phyloP scores from a whole-genome alignment of 169 alveolate species.

The Cryptosporidium sp. region DNA sequence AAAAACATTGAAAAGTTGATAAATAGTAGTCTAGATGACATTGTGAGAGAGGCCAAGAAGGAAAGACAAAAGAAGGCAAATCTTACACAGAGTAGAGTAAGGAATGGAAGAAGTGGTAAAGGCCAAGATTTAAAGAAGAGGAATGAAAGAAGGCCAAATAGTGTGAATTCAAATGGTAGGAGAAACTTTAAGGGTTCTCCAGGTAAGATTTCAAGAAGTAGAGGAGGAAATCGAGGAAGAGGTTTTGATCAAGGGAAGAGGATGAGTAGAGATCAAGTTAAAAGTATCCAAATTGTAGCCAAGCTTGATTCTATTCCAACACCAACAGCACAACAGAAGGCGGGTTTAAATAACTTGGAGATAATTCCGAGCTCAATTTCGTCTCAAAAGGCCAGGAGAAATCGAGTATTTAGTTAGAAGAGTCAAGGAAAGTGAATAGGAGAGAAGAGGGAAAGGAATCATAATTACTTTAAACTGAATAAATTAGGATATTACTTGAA shows the following conservation, averaged over 20 bases:
- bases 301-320: conserved; percentile 49
- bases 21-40: conserved; percentile 57
- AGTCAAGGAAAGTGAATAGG: background rate
- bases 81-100: background rate
- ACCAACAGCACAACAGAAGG: conserved; percentile 70
- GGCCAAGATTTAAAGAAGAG: background rate
- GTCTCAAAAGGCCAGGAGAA: conserved; percentile 25
- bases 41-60: conserved; percentile 34
- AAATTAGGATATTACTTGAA: background rate
- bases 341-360: conserved; percentile 33
- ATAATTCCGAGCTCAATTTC: conserved; percentile 52
- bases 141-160: background rate
- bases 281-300: conserved; percentile 55
- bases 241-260: conserved; percentile 5
- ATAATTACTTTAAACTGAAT: background rate
- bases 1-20: conserved; percentile 39
- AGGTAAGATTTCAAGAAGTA: background rate
- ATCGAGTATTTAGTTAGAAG: conserved; percentile 14
- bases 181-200: conserved; percentile 8
- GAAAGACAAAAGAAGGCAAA: conserved; percentile 13
- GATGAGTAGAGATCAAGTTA: conserved; percentile 16
- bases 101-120: background rate
- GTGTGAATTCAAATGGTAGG: background rate
- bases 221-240: conserved; percentile 10
- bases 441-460: background rate